Percentiles rank a stretch among this genome's conserved stretches.
Evolutionary conservation across 768 basidiomycete genomes (phyloP).

Genomic region (Mycena polygramma): DNA sequence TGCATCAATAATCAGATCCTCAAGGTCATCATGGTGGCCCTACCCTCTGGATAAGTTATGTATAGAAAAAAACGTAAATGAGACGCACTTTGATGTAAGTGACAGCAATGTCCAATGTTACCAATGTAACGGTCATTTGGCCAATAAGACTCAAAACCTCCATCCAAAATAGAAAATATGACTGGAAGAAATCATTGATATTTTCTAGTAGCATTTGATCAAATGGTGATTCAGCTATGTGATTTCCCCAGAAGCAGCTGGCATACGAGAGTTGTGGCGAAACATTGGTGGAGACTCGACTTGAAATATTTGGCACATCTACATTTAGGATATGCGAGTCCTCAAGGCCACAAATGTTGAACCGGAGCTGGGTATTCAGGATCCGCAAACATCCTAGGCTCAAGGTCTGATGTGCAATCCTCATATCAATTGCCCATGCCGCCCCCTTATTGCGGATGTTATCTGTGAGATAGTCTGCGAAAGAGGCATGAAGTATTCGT

Average conservation of each 20-base stretch:
- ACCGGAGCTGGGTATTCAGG: neutral
- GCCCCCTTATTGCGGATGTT: neutral
- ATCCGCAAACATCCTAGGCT: neutral
- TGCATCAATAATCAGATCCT: neutral
- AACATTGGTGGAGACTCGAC: neutral
- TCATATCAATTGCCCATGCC: neutral
- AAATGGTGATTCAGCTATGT: neutral
- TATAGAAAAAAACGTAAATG: too few species aligned
- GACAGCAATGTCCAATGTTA: neutral
- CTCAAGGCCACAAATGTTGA: neutral
- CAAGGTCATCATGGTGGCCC: neutral
- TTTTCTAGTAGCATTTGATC: neutral
- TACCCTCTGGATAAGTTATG: too few species aligned
- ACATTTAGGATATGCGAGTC: neutral
- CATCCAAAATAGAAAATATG: neutral
- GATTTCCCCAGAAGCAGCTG: neutral
- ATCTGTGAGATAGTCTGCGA: slow-evolving; percentile 3
- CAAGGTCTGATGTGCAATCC: neutral
- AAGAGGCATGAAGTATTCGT: slow-evolving; percentile 4
- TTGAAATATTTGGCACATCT: neutral
- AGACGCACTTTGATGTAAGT: neutral
- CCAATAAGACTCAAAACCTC: neutral
- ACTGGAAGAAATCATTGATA: neutral
- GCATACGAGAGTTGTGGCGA: neutral
- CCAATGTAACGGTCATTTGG: neutral